phyloP scores from a whole-genome alignment of 2,329 filamentous ascomycete genomes.

The Colletotrichum sp. region DNA sequence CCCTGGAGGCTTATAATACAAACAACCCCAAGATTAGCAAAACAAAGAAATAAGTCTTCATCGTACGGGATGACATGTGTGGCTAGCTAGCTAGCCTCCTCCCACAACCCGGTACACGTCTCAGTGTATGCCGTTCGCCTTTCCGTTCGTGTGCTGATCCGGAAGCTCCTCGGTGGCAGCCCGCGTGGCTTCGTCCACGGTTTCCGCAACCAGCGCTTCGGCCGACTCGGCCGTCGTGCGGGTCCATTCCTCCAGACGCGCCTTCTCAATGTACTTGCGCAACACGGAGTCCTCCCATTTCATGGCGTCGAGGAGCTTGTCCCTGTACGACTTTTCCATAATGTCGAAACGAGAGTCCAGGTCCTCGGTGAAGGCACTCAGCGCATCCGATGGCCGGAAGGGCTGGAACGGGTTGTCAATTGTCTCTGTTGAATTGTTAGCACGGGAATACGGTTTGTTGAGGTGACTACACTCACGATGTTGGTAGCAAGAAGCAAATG shows the following conservation, averaged over 20 bases:
- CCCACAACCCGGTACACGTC: background rate
- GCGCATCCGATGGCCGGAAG: slow-evolving; percentile 55
- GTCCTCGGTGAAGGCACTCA: slow-evolving; percentile 65
- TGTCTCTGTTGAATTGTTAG: slow-evolving; percentile 43
- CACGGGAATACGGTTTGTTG: background rate
- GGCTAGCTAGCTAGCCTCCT: background rate
- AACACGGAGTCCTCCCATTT: slow-evolving; percentile 73
- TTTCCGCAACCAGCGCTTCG: slow-evolving; percentile 34
- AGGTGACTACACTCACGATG: slow-evolving; percentile 51
- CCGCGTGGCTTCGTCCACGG: slow-evolving; percentile 31
- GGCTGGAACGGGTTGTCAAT: slow-evolving; percentile 48
- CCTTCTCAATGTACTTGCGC: slow-evolving; percentile 67
- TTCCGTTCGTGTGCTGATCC: slow-evolving; percentile 15
- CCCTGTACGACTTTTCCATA: slow-evolving; percentile 67
- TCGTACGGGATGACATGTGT: background rate
- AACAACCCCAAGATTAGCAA: background rate
- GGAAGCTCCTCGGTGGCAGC: slow-evolving; percentile 5
- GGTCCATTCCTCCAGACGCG: slow-evolving; percentile 73
- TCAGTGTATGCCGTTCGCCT: slow-evolving; percentile 16
- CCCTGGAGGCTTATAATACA: background rate
- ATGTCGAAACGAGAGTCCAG: slow-evolving; percentile 65
- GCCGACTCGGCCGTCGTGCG: slow-evolving; percentile 42
- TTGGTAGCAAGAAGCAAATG: slow-evolving; percentile 67
- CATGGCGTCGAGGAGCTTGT: slow-evolving; percentile 74
- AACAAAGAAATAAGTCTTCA: background rate